Evolutionary conservation across 140 eudicot species (phyloP).

Genomic region (Flaveria floridana): DNA sequence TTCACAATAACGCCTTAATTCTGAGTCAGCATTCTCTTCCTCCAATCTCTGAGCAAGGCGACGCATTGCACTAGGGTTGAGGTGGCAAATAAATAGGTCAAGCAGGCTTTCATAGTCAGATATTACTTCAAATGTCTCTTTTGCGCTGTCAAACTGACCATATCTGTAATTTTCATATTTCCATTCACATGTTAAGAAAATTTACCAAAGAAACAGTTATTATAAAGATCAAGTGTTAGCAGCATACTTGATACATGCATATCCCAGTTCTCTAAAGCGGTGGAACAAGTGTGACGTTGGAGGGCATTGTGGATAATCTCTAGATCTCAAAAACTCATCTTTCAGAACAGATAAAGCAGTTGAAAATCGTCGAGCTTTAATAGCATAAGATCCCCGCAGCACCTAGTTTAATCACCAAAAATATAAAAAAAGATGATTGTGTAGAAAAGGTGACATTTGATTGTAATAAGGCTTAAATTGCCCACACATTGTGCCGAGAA

Average conservation of each 20-base stretch:
- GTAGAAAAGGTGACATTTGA: constrained; percentile 14
- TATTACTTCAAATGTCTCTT: constrained; percentile 95
- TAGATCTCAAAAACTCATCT: constrained; percentile 92
- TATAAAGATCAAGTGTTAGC: neutral
- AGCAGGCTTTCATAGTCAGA: constrained; percentile 90
- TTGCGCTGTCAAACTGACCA: constrained; percentile 97
- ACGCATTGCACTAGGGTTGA: constrained; percentile 97
- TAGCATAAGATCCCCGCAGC: constrained; percentile 82
- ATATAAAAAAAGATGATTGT: neutral
- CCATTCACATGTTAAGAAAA: constrained; percentile 10
- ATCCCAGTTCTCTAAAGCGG: constrained; percentile 91
- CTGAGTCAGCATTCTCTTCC: constrained; percentile 85
- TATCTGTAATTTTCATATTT: constrained; percentile 51
- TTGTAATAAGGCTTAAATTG: constrained; percentile 8
- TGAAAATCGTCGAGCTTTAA: constrained; percentile 92
- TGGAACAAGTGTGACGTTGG: constrained; percentile 96
- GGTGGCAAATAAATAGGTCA: constrained; percentile 92
- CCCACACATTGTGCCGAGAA: neutral
- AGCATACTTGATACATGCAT: constrained; percentile 88
- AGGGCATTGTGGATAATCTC: constrained; percentile 99
- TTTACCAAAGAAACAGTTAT: neutral
- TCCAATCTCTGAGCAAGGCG: constrained; percentile 93
- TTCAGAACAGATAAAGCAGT: constrained; percentile 92
- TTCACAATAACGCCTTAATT: constrained; percentile 85
- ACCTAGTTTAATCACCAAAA: constrained; percentile 41